Percentiles rank a stretch among this genome's conserved stretches.
Evolutionary conservation across 2,329 filamentous ascomycete species (phyloP).

Genomic region (Dothistroma pini): DNA sequence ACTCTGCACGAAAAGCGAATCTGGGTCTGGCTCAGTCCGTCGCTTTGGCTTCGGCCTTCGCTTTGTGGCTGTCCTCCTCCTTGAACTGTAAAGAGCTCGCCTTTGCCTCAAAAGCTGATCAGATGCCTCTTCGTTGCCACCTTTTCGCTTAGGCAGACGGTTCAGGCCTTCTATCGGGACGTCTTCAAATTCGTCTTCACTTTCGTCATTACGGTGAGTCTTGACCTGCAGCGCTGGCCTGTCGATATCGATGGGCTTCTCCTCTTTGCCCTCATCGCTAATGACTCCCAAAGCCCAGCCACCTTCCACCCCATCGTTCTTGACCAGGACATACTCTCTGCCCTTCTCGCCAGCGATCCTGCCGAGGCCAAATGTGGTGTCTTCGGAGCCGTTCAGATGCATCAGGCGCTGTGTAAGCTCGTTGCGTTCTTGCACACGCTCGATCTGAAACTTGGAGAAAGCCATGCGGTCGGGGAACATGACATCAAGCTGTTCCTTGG

Average conservation of each 20-base stretch:
- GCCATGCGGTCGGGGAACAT: constrained; percentile 99
- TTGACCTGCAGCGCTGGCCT: constrained; percentile 49
- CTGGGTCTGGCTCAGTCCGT: constrained; percentile 37
- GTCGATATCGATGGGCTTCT: constrained; percentile 92
- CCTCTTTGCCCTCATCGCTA: constrained; percentile 72
- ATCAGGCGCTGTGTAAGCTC: constrained; percentile 92
- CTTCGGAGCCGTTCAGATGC: constrained; percentile 79
- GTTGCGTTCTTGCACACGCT: constrained; percentile 87
- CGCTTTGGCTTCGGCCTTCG: constrained; percentile 22
- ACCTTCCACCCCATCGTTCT: constrained; percentile 90
- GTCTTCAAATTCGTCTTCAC: constrained; percentile 80
- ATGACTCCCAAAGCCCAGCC: constrained; percentile 96
- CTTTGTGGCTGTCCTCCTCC: constrained; percentile 29
- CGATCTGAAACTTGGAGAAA: constrained; percentile 94
- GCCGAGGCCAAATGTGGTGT: constrained; percentile 63
- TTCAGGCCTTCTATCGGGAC: constrained; percentile 89
- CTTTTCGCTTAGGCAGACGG: constrained; percentile 63
- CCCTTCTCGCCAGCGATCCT: constrained; percentile 81
- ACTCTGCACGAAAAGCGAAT: constrained; percentile 56
- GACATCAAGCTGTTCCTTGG: constrained; percentile 88
- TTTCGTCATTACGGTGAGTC: constrained; percentile 55
- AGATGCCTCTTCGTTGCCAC: constrained; percentile 24
- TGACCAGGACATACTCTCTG: constrained; percentile 91
- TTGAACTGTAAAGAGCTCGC: constrained; percentile 47
- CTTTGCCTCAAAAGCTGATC: constrained; percentile 42